Base-by-base conservation (phyloP, 768 basidiomycete species). In the Tulasnella sp. region DNA sequence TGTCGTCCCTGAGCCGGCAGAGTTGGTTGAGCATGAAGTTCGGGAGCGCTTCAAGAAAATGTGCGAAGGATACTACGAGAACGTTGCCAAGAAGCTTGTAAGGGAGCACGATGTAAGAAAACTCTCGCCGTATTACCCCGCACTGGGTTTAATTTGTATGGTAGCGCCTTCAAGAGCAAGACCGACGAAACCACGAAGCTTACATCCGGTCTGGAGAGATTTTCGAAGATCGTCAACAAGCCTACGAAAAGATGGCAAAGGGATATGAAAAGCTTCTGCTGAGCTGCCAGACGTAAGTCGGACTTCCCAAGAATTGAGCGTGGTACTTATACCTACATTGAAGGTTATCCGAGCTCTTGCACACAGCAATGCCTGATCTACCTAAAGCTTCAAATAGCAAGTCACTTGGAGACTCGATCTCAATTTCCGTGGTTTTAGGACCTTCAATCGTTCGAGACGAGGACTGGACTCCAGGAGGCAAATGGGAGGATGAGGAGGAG, bases 401-500 rank as follows among this genome's bases (percentile, higher is more conserved):
- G 85, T 88, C 0, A 90, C 91, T 76, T 35, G 63, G 63, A 8
- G 70, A 72, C 44, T 93, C 92, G 0, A 93, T 94, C 47, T 83
- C 89, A 47, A 91, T 94, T 36, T 47, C 67, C 2, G 37, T 91
- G 89, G 22, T 78, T 81, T n/a, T 82, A 78, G 73, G 72, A 77
- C 4, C 81, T 80, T 78, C 86, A 69, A 82, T 83, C 6, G 88
- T 85, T 29, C 88, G 88, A 12, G 82, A 84, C 0, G 90, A 94
- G 8, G 87, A 90, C 62, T 77, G 77, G 16, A 76, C 79, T 0
- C 81, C 84, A 2, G 89, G 90, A 6, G 91, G 94, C 3, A 95
- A 98, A 79, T 99, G 97, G 97, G 94, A 94, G 79, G 97, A 98
- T 76, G 97, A 98, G 75, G 96, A 99, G 81, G 96, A 98, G 79